A percentile compares a stretch with the other conserved stretches of the same genome.
phyloP scores from a whole-genome alignment of 305 asterid genomes.

The Fraxinus ornus region DNA sequence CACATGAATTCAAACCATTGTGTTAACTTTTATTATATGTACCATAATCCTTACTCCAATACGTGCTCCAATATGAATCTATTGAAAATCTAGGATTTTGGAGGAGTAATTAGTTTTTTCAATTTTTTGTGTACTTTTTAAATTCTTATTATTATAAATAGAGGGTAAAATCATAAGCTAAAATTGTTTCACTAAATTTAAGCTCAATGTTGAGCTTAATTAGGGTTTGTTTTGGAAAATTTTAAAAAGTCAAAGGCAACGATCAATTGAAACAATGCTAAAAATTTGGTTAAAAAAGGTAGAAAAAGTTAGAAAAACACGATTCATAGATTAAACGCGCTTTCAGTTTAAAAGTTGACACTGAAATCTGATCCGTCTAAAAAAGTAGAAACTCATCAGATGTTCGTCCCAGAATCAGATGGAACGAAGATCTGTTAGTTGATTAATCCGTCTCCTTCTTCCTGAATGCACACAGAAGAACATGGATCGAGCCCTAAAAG shows the following conservation, averaged over 20 bases:
- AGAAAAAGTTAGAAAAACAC: background rate
- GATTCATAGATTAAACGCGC: background rate
- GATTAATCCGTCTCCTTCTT: background rate
- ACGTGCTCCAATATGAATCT: no score
- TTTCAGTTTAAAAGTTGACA: background rate
- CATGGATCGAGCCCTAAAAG: conserved; percentile 82
- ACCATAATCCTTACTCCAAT: no score
- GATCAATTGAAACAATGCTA: background rate
- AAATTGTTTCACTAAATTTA: background rate
- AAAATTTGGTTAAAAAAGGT: background rate
- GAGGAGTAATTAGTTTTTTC: background rate
- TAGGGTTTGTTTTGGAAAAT: background rate
- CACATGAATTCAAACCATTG: background rate
- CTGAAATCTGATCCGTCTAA: background rate
- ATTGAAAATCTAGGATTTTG: background rate
- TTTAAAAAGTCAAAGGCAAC: no score
- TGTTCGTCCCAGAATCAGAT: background rate
- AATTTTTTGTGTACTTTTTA: background rate
- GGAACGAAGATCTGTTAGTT: background rate
- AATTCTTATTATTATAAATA: background rate
- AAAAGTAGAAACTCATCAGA: background rate
- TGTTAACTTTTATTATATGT: no score
- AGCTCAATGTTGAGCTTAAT: background rate
- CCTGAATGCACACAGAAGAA: background rate
- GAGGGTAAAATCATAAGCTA: background rate